These are phyloP conservation scores for rapeseed (Brassica napus) DNA, from an alignment of 345 rosid species.

Conservation along the genomic window DNA sequence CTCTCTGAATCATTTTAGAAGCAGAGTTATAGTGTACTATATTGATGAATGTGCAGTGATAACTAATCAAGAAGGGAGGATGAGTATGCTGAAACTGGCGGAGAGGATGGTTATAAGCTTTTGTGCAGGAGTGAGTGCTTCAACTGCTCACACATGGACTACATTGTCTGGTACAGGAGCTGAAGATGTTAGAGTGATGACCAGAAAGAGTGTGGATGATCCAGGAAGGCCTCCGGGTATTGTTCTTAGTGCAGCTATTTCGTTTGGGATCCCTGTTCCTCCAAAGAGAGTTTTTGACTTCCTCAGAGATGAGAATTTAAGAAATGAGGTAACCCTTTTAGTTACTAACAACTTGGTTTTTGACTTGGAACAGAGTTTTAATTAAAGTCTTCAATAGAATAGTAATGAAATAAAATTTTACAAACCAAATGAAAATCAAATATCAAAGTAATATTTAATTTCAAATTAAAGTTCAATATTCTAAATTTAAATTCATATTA, in stretches of 20 bases:
- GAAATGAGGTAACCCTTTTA: constrained; percentile 61
- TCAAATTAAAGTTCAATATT: too few relatives aligned
- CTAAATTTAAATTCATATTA: too few relatives aligned
- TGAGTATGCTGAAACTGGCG: constrained; percentile 89
- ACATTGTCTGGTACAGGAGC: constrained; percentile 86
- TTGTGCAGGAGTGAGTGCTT: constrained; percentile 91
- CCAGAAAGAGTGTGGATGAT: constrained; percentile 87
- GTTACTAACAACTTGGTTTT: too few relatives aligned
- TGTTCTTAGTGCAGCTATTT: constrained; percentile 94
- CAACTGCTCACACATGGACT: constrained; percentile 90
- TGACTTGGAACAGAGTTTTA: too few relatives aligned
- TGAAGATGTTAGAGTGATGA: constrained; percentile 94
- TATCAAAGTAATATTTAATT: too few relatives aligned
- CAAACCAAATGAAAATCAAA: too few relatives aligned
- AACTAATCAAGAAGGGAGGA: constrained; percentile 82
- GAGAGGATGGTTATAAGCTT: constrained; percentile 91
- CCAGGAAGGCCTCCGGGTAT: constrained; percentile 97
- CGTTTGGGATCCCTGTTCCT: constrained; percentile 91
- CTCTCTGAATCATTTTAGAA: neutral
- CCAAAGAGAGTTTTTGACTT: constrained; percentile 80
- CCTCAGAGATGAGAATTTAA: constrained; percentile 84
- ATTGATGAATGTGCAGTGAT: constrained; percentile 31
- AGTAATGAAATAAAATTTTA: neutral
- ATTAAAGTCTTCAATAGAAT: neutral
- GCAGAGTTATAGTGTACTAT: neutral